phyloP scores from a whole-genome alignment of 106 monocot species.

The Agapanthus africanus region DNA sequence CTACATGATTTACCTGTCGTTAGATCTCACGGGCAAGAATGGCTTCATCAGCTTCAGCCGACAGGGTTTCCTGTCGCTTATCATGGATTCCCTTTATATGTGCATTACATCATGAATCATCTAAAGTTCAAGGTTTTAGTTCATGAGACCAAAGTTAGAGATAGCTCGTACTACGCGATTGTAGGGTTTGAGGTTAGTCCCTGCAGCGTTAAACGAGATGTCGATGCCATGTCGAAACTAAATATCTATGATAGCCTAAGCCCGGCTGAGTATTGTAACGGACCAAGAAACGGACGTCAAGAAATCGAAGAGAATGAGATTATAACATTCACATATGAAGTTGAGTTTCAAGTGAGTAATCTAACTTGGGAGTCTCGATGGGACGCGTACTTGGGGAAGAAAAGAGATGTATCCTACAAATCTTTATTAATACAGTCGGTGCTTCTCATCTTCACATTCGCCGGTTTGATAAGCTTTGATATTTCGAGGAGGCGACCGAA shows the following conservation, averaged over 20 bases:
- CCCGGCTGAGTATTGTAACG: neutral
- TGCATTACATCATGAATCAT: neutral
- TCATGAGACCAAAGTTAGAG: neutral
- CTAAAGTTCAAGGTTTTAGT: neutral
- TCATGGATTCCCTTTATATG: conserved; percentile 6
- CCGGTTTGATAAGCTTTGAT: too few species aligned
- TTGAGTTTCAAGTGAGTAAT: neutral
- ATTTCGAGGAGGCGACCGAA: too few species aligned
- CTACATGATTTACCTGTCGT: neutral
- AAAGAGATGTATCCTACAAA: too few species aligned
- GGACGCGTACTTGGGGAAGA: neutral
- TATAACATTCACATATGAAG: neutral
- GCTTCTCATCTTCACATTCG: too few species aligned
- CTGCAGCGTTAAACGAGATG: neutral
- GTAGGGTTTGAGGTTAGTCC: conserved; percentile 6
- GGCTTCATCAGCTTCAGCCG: neutral
- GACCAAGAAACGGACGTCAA: neutral
- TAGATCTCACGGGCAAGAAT: neutral
- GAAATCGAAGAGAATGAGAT: neutral
- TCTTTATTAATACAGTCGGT: too few species aligned
- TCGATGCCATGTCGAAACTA: neutral
- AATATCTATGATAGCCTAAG: neutral
- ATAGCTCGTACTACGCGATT: neutral
- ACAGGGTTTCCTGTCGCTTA: neutral
- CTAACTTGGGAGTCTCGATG: neutral